phyloP scores from a whole-genome alignment of 129 eudicot genomes.

The Centaurea solstitialis region DNA sequence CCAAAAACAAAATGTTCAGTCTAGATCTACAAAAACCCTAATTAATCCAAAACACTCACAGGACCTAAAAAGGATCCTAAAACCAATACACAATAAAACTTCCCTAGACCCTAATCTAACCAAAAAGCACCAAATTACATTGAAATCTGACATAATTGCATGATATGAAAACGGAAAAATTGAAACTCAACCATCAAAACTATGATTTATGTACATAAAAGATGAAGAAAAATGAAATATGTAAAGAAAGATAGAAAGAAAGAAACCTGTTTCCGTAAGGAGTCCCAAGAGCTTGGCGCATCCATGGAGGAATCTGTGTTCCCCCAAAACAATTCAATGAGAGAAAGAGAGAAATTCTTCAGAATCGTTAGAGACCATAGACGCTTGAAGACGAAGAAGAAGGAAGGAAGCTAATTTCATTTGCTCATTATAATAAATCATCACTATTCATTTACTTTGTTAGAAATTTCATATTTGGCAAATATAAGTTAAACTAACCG shows the following conservation, averaged over 20 bases:
- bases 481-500: too few relatives aligned
- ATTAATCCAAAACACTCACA: neutral
- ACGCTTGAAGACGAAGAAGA: constrained; percentile 28
- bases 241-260: neutral
- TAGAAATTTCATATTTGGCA: too few relatives aligned
- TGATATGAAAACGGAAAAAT: neutral
- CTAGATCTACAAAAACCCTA: constrained; percentile 28
- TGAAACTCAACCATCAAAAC: neutral
- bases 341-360: constrained; percentile 20
- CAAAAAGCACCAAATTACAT: constrained; percentile 14
- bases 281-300: constrained; percentile 76
- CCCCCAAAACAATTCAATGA: constrained; percentile 10
- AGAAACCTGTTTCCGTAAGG: constrained; percentile 75
- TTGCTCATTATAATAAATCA: neutral
- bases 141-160: neutral
- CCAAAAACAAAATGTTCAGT: neutral
- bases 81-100: neutral
- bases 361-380: constrained; percentile 29
- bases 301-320: constrained; percentile 48
- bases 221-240: neutral
- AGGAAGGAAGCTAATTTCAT: constrained; percentile 8
- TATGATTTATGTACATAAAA: neutral
- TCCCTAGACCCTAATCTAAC: constrained; percentile 2
- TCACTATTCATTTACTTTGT: too few relatives aligned
- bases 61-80: neutral